A percentile compares a stretch with the other conserved stretches of the same genome.
Conservation (phyloP, 768 basidiomycete species). For the Suillus spraguei region DNA sequence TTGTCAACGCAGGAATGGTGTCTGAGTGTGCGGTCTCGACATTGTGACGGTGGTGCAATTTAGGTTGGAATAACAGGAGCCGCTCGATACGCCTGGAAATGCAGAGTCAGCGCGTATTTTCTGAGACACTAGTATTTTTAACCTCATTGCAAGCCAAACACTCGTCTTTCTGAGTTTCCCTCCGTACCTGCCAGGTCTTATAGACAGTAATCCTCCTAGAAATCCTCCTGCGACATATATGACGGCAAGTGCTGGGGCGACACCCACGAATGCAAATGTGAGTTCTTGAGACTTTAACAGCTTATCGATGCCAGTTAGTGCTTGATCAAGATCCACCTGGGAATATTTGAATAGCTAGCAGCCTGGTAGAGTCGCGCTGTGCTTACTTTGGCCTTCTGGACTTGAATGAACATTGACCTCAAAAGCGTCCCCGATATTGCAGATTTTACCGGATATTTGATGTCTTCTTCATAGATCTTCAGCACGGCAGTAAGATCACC, state of each 20-base stretch:
- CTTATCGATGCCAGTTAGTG: conserved; percentile 89
- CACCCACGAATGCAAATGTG: conserved; percentile 96
- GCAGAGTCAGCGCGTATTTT: conserved; percentile 13
- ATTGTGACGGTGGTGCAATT: conserved; percentile 21
- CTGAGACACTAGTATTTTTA: background rate
- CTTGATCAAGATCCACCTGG: conserved; percentile 91
- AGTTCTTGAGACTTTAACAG: conserved; percentile 92
- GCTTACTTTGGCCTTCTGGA: conserved; percentile 91
- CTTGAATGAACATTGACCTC: conserved; percentile 85
- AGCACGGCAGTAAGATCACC: conserved; percentile 91
- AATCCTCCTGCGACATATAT: conserved; percentile 69
- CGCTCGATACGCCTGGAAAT: conserved; percentile 63
- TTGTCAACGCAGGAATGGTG: conserved; percentile 53
- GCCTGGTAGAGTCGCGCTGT: background rate
- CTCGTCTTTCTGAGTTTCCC: conserved; percentile 53
- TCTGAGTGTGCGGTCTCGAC: conserved; percentile 18
- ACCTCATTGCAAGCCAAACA: conserved; percentile 79
- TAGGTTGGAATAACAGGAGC: conserved; percentile 56
- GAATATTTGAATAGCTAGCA: conserved; percentile 5
- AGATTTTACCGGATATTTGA: conserved; percentile 83
- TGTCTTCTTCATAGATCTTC: conserved; percentile 88
- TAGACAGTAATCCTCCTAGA: conserved; percentile 50
- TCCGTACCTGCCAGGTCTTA: conserved; percentile 57
- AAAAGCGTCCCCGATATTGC: conserved; percentile 80
- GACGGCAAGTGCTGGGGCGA: conserved; percentile 85